phyloP scores from a whole-genome alignment of 495 filamentous ascomycete species.

The Penicillium lagena region DNA sequence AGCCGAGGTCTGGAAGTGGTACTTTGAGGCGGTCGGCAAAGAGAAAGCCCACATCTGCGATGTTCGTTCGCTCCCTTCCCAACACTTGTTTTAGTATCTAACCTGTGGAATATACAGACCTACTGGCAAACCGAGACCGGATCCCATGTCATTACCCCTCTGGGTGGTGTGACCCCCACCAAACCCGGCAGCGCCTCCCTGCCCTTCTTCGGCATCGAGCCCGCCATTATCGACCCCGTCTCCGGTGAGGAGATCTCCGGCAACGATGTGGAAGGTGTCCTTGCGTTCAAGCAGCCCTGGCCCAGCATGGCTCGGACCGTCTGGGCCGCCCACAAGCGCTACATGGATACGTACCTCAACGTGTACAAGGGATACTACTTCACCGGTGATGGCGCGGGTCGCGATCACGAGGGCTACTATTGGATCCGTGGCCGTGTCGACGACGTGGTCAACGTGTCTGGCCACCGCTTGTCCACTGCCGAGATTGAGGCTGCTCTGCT shows the following conservation, averaged over 20 bases:
- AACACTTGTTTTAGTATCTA: not conserved
- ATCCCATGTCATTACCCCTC: constrained; percentile 72
- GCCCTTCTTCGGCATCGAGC: constrained; percentile 96
- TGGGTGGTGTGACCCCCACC: constrained; percentile 49
- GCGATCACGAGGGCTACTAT: constrained; percentile 98
- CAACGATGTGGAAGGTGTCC: constrained; percentile 96
- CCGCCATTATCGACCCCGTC: constrained; percentile 95
- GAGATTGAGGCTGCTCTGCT: constrained; percentile 97
- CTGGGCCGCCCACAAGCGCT: constrained; percentile 95
- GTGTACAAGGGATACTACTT: constrained; percentile 99
- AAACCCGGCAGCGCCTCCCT: constrained; percentile 52
- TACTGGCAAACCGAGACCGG: constrained; percentile 99
- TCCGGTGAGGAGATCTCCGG: constrained; percentile 90
- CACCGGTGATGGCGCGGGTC: constrained; percentile 94
- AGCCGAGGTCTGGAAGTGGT: constrained; percentile 99
- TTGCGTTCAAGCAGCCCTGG: constrained; percentile 98
- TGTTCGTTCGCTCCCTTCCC: constrained; percentile 51
- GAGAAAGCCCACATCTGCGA: constrained; percentile 91
- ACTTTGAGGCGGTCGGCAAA: constrained; percentile 92
- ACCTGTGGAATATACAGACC: constrained; percentile 50
- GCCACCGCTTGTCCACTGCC: constrained; percentile 91
- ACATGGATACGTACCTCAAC: constrained; percentile 98
- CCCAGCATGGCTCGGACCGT: constrained; percentile 98
- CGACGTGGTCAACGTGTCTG: constrained; percentile 96
- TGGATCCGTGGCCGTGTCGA: constrained; percentile 99